These are phyloP conservation scores for Xylariales sp. DNA, from an alignment of 2,329 filamentous ascomycete genomes.

Conservation along the genomic window DNA sequence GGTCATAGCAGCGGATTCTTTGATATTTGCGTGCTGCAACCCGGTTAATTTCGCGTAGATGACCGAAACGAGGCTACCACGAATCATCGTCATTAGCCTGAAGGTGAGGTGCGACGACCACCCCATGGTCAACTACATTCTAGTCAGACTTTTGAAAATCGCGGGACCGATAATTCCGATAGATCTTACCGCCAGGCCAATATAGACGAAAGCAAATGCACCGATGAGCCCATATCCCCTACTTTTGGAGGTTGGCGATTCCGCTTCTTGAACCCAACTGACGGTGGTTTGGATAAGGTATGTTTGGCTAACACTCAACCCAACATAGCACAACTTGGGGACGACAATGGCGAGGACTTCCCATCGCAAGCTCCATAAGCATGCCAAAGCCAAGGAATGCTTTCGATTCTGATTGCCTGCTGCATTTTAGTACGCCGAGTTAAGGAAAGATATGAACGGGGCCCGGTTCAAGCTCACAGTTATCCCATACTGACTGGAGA, in stretches of 20 bases:
- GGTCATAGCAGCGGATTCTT: constrained; percentile 8
- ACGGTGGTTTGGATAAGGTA: constrained; percentile 8
- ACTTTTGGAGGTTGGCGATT: not conserved
- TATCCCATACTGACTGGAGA: constrained; percentile 2
- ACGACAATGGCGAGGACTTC: constrained; percentile 7
- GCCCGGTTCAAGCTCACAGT: constrained; percentile 1
- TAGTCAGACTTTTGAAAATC: too few relatives aligned
- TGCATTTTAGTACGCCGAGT: too few relatives aligned
- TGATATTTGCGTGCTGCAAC: constrained; percentile 1
- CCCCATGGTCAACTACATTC: constrained; percentile 5
- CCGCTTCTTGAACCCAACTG: constrained; percentile 1
- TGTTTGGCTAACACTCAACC: constrained; percentile 7
- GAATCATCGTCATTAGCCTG: constrained; percentile 9
- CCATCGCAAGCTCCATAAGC: constrained; percentile 8
- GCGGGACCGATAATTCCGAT: too few relatives aligned
- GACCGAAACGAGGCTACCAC: constrained; percentile 7
- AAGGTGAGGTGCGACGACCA: constrained; percentile 6
- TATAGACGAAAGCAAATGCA: constrained; percentile 7
- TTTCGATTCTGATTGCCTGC: constrained; percentile 6
- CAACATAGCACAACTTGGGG: constrained; percentile 8
- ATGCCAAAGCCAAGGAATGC: constrained; percentile 8
- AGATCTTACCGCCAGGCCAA: constrained; percentile 5
- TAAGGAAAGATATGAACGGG: not conserved
- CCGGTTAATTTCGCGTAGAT: constrained; percentile 8
- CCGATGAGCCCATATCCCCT: constrained; percentile 9